Evolutionary conservation across 2,329 filamentous ascomycete genomes (phyloP).

Genomic region (Decorospora gaudefroyi): DNA sequence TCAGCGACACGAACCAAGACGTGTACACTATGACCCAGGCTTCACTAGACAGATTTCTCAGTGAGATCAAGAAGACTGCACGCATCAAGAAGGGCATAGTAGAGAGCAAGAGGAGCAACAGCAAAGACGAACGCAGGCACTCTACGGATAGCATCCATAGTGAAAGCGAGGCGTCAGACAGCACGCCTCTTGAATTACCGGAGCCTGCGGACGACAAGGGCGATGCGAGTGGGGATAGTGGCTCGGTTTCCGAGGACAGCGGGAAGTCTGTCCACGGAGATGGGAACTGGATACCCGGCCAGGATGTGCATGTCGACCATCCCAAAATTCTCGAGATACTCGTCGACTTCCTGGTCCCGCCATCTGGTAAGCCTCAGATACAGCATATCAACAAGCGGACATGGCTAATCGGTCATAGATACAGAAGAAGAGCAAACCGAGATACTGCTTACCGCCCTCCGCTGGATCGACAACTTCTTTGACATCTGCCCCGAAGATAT

Average conservation of each 20-base stretch:
- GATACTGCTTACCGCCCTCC: slow-evolving; percentile 83
- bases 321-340: slow-evolving; percentile 89
- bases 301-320: slow-evolving; percentile 94
- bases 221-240: slow-evolving; percentile 49
- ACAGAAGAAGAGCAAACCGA: slow-evolving; percentile 71
- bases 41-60: slow-evolving; percentile 85
- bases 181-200: slow-evolving; percentile 47
- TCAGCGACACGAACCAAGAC: slow-evolving; percentile 88
- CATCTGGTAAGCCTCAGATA: slow-evolving; percentile 63
- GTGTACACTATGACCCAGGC: slow-evolving; percentile 93
- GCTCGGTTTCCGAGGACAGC: slow-evolving; percentile 42
- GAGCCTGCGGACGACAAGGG: slow-evolving; percentile 57
- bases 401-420: slow-evolving; percentile 33
- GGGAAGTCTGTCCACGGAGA: slow-evolving; percentile 62
- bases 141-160: slow-evolving; percentile 62
- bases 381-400: neutral
- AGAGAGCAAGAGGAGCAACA: slow-evolving; percentile 74
- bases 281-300: slow-evolving; percentile 95
- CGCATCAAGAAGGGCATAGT: slow-evolving; percentile 89
- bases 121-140: slow-evolving; percentile 69
- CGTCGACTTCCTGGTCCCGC: slow-evolving; percentile 83
- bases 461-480: slow-evolving; percentile 95
- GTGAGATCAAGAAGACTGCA: slow-evolving; percentile 92
- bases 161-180: slow-evolving; percentile 63
- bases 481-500: slow-evolving; percentile 98